Evolutionary conservation across 257 asterid genomes (phyloP).

Genomic region (Solanum appendiculatum): DNA sequence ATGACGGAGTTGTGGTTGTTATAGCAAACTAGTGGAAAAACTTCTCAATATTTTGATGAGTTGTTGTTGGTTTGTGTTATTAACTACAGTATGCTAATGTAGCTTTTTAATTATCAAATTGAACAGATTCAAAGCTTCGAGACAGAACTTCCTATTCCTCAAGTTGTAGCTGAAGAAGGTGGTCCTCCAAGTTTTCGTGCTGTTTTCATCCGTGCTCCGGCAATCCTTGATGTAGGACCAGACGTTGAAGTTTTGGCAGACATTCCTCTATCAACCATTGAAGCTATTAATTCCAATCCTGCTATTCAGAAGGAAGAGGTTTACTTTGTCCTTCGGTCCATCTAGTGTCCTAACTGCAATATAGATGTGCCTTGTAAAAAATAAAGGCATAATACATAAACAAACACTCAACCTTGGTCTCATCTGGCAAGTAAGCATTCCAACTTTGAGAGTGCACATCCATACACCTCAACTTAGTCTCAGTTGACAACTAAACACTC

Average conservation of each 20-base stretch:
- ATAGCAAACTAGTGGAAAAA: not conserved
- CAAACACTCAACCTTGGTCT: not conserved
- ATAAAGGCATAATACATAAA: not conserved
- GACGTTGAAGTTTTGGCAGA: slow-evolving; percentile 82
- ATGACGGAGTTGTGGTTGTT: not conserved
- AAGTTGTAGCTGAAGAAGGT: slow-evolving; percentile 74
- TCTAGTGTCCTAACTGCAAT: not conserved
- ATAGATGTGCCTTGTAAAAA: not conserved
- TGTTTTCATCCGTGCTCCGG: slow-evolving; percentile 88
- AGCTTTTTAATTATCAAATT: not conserved
- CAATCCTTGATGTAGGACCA: slow-evolving; percentile 86
- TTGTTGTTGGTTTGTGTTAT: not conserved
- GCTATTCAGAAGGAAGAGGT: slow-evolving; percentile 41
- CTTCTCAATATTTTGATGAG: not conserved
- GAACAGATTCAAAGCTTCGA: slow-evolving; percentile 92
- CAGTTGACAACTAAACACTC: not conserved
- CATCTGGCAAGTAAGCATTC: not conserved
- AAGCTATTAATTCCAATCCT: slow-evolving; percentile 19
- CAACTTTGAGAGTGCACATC: not conserved
- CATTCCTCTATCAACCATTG: slow-evolving; percentile 35
- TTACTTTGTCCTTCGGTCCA: not conserved
- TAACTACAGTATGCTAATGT: not conserved
- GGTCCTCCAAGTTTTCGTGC: slow-evolving; percentile 85
- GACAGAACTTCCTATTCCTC: slow-evolving; percentile 73
- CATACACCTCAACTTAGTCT: not conserved